Evolutionary conservation across 768 basidiomycete genomes (phyloP).

Genomic region (Fomitopsis pulvina): DNA sequence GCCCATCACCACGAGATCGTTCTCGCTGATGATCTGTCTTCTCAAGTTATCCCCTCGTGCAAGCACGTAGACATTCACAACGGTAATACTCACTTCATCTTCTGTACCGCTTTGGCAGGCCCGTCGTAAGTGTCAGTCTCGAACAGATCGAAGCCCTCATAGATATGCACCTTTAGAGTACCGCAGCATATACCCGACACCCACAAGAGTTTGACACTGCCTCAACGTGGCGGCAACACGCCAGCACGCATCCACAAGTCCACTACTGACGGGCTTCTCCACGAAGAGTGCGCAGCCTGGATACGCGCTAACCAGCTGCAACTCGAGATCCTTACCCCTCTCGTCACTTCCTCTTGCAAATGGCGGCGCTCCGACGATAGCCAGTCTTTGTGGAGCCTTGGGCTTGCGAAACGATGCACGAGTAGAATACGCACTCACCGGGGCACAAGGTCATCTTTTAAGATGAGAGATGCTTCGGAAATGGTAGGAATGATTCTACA

Average conservation of each 20-base stretch:
- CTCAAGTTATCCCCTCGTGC: not conserved
- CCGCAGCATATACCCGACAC: constrained; percentile 33
- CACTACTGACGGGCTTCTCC: constrained; percentile 38
- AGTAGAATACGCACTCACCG: constrained; percentile 3
- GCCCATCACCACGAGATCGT: constrained; percentile 44
- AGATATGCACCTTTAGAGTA: constrained; percentile 27
- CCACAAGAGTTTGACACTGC: constrained; percentile 10
- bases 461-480: not conserved
- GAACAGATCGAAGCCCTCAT: not conserved
- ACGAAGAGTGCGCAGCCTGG: constrained; percentile 37
- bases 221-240: constrained; percentile 11
- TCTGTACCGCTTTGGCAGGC: constrained; percentile 35
- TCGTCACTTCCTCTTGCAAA: constrained; percentile 33
- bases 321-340: constrained; percentile 35
- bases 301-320: constrained; percentile 36
- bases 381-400: constrained; percentile 22
- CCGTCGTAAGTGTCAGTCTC: not conserved
- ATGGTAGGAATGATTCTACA: constrained; percentile 9
- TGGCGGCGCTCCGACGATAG: constrained; percentile 37
- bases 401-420: not conserved
- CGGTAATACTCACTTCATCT: constrained; percentile 29
- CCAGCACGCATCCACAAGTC: constrained; percentile 14
- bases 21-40: constrained; percentile 38
- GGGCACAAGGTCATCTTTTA: constrained; percentile 1
- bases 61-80: not conserved